Evolutionary conservation across 805 yeast species (phyloP), one percentile per base, ranked within the genome.

Genomic region (Wickerhamiella azyma): DNA sequence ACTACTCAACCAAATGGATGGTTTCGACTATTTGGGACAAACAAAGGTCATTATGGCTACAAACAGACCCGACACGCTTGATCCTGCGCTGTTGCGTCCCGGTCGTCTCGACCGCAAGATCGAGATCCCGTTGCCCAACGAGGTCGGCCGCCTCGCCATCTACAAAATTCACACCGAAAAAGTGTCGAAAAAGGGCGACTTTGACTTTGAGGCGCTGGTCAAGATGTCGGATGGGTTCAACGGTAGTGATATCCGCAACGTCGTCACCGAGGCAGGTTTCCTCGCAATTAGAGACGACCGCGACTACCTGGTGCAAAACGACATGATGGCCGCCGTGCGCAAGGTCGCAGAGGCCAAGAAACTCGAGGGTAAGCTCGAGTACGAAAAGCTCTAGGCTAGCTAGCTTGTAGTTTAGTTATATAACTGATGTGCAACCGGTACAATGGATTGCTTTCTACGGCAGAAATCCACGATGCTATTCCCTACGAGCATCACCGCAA

Each of bases 211-310:
- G 67, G 94, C 96, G 13, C 82, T 85, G 30, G 97, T 89, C 35
- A 92, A 92, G 69, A 92, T 92, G 97, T 82, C 94, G 64, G 98
- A 89, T 66, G 97, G 97, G 2, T 92, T 92, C 68, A 89, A 89
- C 66, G 98, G 98, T 69, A 97, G 97, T 5, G 98, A 89, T 72
- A 81, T 89, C 56, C 79, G 98, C 65, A 89, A 89, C 62, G 95
- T 92, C 49, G 75, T 88, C 29, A 89, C 98, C n/a, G 98, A 89
- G 68, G 96, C 96, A 24, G 98, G 98, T 2, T 92, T 92, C 68
- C 85, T 88, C 56, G 97, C 98, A 45, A 92, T 92, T 56, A 77
- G 98, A 67, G 96, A 92, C 60, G 98, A 92, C 62, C 79, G 98
- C 59, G 96, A 89, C 63, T 85, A 85, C 66, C 85, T 92, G 56